Evolutionary conservation across 2,329 filamentous ascomycete genomes (phyloP).

Genomic region (Xylaria sp.): DNA sequence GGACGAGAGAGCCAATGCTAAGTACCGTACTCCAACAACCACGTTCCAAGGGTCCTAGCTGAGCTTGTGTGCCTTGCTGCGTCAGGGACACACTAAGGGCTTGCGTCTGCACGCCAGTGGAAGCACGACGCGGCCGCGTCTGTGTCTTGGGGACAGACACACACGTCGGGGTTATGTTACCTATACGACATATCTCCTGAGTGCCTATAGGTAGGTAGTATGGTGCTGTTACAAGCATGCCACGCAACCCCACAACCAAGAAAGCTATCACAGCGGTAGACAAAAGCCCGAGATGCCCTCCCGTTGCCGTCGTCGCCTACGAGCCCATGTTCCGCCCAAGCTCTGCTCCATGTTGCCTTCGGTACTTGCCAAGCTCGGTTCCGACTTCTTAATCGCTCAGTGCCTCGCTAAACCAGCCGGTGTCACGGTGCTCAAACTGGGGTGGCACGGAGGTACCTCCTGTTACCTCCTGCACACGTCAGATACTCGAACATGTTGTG

Average conservation of each 20-base stretch:
- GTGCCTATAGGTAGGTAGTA: no score
- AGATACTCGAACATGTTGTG: conserved; percentile 32
- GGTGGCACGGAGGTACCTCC: conserved; percentile 26
- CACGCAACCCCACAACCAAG: conserved; percentile 14
- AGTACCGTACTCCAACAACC: conserved; percentile 28
- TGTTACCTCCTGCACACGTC: conserved; percentile 30
- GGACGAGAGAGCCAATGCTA: neutral
- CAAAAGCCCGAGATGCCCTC: conserved; percentile 10
- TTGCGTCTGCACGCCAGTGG: conserved; percentile 15
- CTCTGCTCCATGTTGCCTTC: conserved; percentile 1
- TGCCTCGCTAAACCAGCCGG: conserved; percentile 27
- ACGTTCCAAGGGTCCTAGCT: conserved; percentile 22
- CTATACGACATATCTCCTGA: neutral
- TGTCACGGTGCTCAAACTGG: conserved; percentile 29
- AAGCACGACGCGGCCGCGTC: conserved; percentile 23
- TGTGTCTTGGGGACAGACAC: neutral
- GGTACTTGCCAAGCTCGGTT: conserved; percentile 33
- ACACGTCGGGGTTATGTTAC: conserved; percentile 8
- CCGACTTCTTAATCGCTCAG: conserved; percentile 29
- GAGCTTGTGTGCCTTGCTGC: conserved; percentile 28
- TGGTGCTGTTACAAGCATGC: no score
- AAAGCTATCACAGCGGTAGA: conserved; percentile 7
- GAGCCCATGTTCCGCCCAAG: neutral
- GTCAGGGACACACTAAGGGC: conserved; percentile 13
- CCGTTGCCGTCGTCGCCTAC: conserved; percentile 11